Evolutionary conservation across 2,329 filamentous ascomycete species (phyloP).

Genomic region (Fusarium papillatum): DNA sequence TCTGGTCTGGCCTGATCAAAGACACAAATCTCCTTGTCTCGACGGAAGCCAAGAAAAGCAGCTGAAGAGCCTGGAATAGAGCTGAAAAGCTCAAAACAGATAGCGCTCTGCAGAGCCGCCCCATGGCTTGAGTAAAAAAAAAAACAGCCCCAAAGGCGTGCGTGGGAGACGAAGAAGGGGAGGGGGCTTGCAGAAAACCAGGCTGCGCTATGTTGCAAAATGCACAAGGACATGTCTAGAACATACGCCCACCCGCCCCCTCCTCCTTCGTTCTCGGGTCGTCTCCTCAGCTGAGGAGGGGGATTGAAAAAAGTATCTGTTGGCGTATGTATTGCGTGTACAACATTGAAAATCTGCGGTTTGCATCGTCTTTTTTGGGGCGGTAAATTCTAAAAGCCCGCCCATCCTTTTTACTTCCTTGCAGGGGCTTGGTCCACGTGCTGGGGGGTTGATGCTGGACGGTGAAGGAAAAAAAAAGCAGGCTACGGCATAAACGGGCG

Average conservation of each 20-base stretch:
- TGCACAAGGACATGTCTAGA: neutral
- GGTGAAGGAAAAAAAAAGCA: neutral
- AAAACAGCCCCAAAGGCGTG: neutral
- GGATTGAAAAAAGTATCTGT: neutral
- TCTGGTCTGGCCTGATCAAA: neutral
- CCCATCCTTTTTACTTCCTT: neutral
- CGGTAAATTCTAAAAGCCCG: neutral
- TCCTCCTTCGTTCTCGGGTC: neutral
- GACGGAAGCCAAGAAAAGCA: conserved; percentile 3
- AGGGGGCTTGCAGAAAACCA: neutral
- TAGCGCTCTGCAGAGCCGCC: conserved; percentile 2
- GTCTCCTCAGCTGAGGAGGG: neutral
- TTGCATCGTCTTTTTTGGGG: neutral
- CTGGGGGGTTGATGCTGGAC: neutral
- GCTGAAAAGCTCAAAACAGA: neutral
- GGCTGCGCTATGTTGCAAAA: neutral
- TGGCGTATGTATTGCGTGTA: neutral
- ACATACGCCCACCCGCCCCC: neutral
- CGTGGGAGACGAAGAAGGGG: neutral
- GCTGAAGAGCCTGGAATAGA: neutral
- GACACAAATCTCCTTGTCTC: neutral
- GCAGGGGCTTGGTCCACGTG: neutral
- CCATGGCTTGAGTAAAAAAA: neutral
- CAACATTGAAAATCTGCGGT: neutral
- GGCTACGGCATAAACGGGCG: conserved; percentile 1